Evolutionary conservation across 164 flowering plant genomes (phyloP).

Genomic region (Magnolia sinica): DNA sequence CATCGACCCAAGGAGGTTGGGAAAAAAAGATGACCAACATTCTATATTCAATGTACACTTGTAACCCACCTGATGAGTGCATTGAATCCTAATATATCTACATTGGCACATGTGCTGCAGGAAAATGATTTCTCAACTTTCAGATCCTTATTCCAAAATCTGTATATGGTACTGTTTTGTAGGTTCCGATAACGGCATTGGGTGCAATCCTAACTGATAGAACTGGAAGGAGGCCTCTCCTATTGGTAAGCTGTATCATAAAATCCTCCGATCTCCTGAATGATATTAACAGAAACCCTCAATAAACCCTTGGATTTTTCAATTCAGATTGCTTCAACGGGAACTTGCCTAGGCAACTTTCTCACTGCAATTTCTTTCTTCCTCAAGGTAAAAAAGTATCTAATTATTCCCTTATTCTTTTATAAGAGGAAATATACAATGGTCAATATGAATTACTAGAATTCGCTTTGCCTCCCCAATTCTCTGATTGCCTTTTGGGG

Average conservation of each 20-base stretch:
- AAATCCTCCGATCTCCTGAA: background rate
- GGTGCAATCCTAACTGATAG: slow-evolving; percentile 61
- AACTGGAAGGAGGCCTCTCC: slow-evolving; percentile 78
- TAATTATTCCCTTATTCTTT: background rate
- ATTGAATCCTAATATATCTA: background rate
- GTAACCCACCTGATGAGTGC: background rate
- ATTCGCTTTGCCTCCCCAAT: no score
- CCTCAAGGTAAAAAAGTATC: slow-evolving; percentile 48
- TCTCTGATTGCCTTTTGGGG: background rate
- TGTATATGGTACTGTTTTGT: slow-evolving; percentile 5
- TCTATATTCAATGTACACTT: background rate
- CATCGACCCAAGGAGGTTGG: background rate
- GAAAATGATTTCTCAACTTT: background rate
- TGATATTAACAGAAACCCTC: background rate
- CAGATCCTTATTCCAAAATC: background rate
- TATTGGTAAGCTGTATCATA: slow-evolving; percentile 42
- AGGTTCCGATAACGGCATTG: slow-evolving; percentile 68
- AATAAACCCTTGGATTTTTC: background rate
- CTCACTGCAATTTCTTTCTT: slow-evolving; percentile 62
- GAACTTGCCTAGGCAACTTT: slow-evolving; percentile 55
- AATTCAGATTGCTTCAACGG: slow-evolving; percentile 63
- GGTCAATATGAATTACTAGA: no score
- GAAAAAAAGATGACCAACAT: background rate
- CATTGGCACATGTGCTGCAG: background rate
- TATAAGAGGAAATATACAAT: no score